Evolutionary conservation across 805 yeast genomes (phyloP), one percentile per base, ranked within the genome.

Genomic region (Isabelozyma pseudorhagii): DNA sequence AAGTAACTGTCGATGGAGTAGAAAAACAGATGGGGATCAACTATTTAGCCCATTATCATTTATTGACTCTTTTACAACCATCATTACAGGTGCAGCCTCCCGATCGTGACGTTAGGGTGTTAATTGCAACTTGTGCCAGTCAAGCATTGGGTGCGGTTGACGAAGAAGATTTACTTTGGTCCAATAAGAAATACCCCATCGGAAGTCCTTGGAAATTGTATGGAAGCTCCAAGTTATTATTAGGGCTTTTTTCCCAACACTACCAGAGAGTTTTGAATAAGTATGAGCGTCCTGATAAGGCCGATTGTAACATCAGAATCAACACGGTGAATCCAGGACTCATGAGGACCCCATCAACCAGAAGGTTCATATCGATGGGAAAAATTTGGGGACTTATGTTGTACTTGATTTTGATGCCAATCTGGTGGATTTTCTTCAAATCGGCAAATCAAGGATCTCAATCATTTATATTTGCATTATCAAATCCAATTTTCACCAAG

Each of bases 321-420:
- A 79, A 85, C 50, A 61, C 90, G 48, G 94, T 89, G 5, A 94
- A 94, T 61, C 98, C 99, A 0, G 99, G 99, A 1, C 58, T 92
- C 36, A 88, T 89, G 87, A 79, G 98, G 56, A 83, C 96, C 1
- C 89, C 96, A 2, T 82, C 96, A 25, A 84, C 93, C 39, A 82
- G 94, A 56, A 78, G 97, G 49, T 81, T 85, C 36, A 50, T 90
- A 5, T 82, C 94, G 15, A 78, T 88, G 69, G 97, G 98, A 0
- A 74, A 89, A 0, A 57, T 93, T 3, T 58, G 74, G 55, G 85
- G 89, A 3, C 52, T 91, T 4, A 8, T 89, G 0, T 5, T 75
- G 18, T 84, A 93, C 61, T 52, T 91, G 29, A 7, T 91, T 3
- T 49, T 86, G 41, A 88, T 85, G 72, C 99, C 99, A 8, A 46